A percentile compares a stretch with the other conserved stretches of the same genome.
phyloP scores from a whole-genome alignment of 2,329 filamentous ascomycete genomes.

The Graphilbum fragrans region DNA sequence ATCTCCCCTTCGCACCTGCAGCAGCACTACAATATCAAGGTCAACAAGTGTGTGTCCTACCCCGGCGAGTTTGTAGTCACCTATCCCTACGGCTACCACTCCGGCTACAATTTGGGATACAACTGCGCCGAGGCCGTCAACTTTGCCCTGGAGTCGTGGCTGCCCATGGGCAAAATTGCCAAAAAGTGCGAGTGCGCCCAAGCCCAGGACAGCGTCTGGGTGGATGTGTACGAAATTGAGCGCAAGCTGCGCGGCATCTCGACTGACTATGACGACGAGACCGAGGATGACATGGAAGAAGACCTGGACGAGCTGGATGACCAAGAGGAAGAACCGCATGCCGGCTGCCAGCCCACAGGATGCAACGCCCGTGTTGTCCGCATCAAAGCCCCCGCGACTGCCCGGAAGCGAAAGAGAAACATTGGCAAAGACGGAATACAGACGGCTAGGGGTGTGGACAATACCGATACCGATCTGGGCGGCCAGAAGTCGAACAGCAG shows the following conservation, averaged over 20 bases:
- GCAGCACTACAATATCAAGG: conserved; percentile 84
- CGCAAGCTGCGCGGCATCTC: conserved; percentile 85
- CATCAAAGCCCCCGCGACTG: conserved; percentile 35
- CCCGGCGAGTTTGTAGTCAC: conserved; percentile 98
- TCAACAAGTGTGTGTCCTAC: conserved; percentile 90
- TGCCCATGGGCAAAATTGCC: conserved; percentile 87
- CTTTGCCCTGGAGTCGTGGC: conserved; percentile 89
- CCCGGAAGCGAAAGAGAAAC: conserved; percentile 57
- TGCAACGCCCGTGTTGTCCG: conserved; percentile 6
- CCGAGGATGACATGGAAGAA: conserved; percentile 52
- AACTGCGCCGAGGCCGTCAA: conserved; percentile 99
- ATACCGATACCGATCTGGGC: conserved; percentile 18
- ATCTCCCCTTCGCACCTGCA: conserved; percentile 84
- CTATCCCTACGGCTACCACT: conserved; percentile 97
- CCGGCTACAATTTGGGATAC: conserved; percentile 94
- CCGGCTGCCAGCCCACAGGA: conserved; percentile 34
- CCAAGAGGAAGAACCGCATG: no score
- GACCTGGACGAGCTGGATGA: conserved; percentile 42
- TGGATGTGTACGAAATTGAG: conserved; percentile 92
- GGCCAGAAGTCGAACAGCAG: conserved; percentile 57
- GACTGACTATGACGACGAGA: conserved; percentile 69
- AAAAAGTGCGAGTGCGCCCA: conserved; percentile 95
- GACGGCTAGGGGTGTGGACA: conserved; percentile 9
- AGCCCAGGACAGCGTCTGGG: conserved; percentile 95
- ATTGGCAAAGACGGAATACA: background rate